These are phyloP conservation scores for Stephania cephalantha DNA, from an alignment of 164 flowering plant species.

Conservation along the genomic window DNA sequence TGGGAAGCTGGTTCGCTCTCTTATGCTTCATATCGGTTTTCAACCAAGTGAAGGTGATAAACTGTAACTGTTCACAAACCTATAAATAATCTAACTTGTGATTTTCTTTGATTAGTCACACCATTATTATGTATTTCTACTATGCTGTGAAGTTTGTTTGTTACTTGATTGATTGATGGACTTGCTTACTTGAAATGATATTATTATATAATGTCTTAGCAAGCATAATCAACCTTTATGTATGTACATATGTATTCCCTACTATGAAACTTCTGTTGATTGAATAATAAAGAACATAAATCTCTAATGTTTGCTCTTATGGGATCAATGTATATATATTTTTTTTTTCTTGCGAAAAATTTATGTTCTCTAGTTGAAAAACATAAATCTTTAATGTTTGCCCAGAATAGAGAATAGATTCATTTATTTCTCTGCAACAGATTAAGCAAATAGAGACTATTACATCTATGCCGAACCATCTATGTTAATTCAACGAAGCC, in stretches of 20 bases:
- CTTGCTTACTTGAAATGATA: neutral
- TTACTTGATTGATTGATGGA: no score
- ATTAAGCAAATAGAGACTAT: neutral
- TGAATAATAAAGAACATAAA: neutral
- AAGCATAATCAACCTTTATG: neutral
- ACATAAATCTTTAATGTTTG: no score
- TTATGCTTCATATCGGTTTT: slow-evolving; percentile 70
- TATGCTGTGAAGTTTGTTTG: neutral
- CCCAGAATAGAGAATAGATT: no score
- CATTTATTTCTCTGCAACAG: neutral
- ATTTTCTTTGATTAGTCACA: neutral
- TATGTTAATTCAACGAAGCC: neutral
- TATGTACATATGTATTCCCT: no score
- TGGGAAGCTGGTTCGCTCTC: slow-evolving; percentile 53
- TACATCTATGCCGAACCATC: neutral
- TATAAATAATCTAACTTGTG: neutral
- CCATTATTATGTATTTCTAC: no score
- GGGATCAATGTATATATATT: no score
- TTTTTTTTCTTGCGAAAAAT: no score
- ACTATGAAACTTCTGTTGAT: no score
- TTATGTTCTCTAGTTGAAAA: no score
- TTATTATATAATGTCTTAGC: neutral
- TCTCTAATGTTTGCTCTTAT: neutral
- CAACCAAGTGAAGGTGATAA: neutral
- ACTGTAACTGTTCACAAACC: neutral